These are phyloP conservation scores for Fomitopsis betulina DNA, from an alignment of 1,284 basidiomycete genomes.

Conservation along the genomic window DNA sequence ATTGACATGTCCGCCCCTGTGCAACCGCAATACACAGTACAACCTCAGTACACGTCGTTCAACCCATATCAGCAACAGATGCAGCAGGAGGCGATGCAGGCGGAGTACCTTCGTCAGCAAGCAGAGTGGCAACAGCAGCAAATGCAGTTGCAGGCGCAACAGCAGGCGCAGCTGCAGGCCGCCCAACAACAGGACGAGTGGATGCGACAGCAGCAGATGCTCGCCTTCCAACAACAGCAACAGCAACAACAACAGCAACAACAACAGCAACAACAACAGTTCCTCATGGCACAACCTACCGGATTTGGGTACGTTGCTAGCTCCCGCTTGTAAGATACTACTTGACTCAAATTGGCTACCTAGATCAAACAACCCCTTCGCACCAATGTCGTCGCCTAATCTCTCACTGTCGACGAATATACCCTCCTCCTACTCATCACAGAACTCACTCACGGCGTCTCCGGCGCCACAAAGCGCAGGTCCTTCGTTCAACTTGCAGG, in stretches of 20 bases:
- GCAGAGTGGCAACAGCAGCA: constrained; percentile 57
- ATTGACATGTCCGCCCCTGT: constrained; percentile 51
- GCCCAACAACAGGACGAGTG: constrained; percentile 52
- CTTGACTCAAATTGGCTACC: background rate
- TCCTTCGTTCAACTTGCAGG: constrained; percentile 52
- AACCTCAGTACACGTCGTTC: constrained; percentile 81
- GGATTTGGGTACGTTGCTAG: constrained; percentile 55
- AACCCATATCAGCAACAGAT: constrained; percentile 96
- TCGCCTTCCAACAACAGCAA: constrained; percentile 48
- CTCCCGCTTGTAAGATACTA: background rate
- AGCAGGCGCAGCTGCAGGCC: constrained; percentile 47
- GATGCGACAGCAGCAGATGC: constrained; percentile 60
- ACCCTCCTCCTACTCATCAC: constrained; percentile 6
- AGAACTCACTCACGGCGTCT: constrained; percentile 8
- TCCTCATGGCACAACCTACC: constrained; percentile 47
- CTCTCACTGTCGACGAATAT: constrained; percentile 12
- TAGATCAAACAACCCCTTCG: constrained; percentile 67
- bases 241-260: constrained; percentile 57
- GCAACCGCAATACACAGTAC: constrained; percentile 70
- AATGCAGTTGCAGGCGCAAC: constrained; percentile 41
- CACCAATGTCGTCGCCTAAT: constrained; percentile 11
- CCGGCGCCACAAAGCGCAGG: constrained; percentile 19
- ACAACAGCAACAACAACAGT: constrained; percentile 43
- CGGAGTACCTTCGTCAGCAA: constrained; percentile 72
- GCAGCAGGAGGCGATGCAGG: constrained; percentile 80